phyloP scores from a whole-genome alignment of 495 filamentous ascomycete genomes.

The Hyaloscypha hepaticicola region DNA sequence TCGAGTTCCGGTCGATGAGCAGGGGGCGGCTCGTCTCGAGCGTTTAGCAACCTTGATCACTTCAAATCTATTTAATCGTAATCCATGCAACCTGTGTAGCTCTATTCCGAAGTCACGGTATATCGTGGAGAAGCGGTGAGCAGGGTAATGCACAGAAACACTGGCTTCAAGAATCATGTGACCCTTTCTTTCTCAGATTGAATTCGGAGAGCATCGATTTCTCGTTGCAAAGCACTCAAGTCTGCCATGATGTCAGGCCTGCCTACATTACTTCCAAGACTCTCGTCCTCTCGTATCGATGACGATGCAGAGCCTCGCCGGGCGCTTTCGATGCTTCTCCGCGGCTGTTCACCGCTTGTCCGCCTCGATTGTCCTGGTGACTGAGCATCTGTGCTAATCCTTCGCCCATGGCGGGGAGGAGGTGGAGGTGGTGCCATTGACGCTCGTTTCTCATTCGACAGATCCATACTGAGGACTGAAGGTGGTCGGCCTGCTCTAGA shows the following conservation, averaged over 20 bases:
- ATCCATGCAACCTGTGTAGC: background rate
- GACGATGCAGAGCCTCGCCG: constrained; percentile 23
- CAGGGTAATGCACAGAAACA: background rate
- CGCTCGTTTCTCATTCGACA: constrained; percentile 23
- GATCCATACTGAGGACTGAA: constrained; percentile 28
- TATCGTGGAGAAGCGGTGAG: constrained; percentile 12
- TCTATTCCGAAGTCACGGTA: background rate
- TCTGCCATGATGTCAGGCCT: constrained; percentile 30
- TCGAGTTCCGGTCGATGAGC: constrained; percentile 3
- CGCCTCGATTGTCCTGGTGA: constrained; percentile 20
- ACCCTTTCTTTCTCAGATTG: constrained; percentile 20
- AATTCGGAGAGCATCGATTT: constrained; percentile 30
- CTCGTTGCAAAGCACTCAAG: constrained; percentile 30
- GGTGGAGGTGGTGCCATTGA: constrained; percentile 30
- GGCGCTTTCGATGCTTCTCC: constrained; percentile 19
- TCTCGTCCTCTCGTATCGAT: constrained; percentile 16
- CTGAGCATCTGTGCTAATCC: constrained; percentile 18
- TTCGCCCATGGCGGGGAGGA: constrained; percentile 25
- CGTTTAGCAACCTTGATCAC: background rate
- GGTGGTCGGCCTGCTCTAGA: constrained; percentile 22
- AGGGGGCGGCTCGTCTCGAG: background rate
- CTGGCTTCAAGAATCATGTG: constrained; percentile 24
- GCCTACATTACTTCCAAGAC: constrained; percentile 4
- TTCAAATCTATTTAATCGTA: constrained; percentile 5
- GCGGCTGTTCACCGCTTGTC: constrained; percentile 26